A percentile compares a stretch with the other conserved stretches of the same genome.
These are phyloP conservation scores for Geosmithia morbida DNA, from an alignment of 2,329 filamentous ascomycete genomes.

Conservation along the genomic window DNA sequence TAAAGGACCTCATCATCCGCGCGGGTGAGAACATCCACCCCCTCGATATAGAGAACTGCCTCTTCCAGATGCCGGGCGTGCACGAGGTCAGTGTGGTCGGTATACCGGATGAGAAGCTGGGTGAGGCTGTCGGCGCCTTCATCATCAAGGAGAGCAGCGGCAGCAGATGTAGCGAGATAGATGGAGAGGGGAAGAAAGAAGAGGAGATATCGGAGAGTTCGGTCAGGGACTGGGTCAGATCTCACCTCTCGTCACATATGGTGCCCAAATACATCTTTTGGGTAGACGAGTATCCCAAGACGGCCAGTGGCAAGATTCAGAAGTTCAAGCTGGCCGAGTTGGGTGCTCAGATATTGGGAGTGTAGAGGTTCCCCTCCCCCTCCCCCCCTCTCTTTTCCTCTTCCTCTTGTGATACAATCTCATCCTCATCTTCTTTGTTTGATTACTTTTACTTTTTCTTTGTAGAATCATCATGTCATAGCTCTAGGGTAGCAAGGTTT, in stretches of 20 bases:
- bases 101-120: conserved; percentile 66
- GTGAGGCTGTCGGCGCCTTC: conserved; percentile 79
- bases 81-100: conserved; percentile 73
- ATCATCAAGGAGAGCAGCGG: conserved; percentile 34
- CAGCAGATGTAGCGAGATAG: conserved; percentile 6
- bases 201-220: conserved; percentile 5
- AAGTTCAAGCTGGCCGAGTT: conserved; percentile 73
- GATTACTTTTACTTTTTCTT: too few species aligned
- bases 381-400: not conserved
- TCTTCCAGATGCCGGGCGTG: conserved; percentile 58
- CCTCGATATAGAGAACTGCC: conserved; percentile 78
- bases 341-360: conserved; percentile 26
- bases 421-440: too few species aligned
- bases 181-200: conserved; percentile 7
- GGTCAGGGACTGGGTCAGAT: conserved; percentile 58
- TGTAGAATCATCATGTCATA: too few species aligned
- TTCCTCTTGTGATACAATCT: not conserved
- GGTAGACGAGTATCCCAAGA: conserved; percentile 77
- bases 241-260: conserved; percentile 56
- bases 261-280: conserved; percentile 88
- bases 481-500: too few species aligned
- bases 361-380: too few species aligned
- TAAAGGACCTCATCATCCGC: conserved; percentile 91
- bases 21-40: conserved; percentile 96
- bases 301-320: conserved; percentile 91